phyloP scores from a whole-genome alignment of 768 basidiomycete species.

The Leccinum fibrillosum region DNA sequence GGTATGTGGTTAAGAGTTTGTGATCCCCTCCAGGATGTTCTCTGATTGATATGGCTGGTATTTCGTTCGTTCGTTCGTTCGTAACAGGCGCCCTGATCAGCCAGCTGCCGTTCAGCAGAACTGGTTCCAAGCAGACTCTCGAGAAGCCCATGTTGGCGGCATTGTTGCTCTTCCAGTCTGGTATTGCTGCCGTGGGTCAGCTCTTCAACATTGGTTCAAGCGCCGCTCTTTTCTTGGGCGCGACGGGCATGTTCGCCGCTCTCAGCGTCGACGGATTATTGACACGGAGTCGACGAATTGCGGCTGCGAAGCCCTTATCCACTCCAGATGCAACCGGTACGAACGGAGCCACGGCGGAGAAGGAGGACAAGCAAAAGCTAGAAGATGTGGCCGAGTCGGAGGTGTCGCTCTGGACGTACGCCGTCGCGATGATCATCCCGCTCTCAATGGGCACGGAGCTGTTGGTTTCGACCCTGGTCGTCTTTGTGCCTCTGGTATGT shows the following conservation, averaged over 20 bases:
- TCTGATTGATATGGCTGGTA: not conserved
- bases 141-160: slow-evolving; percentile 66
- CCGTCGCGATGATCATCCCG: slow-evolving; percentile 53
- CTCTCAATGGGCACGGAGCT: slow-evolving; percentile 58
- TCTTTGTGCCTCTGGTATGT: slow-evolving; percentile 85
- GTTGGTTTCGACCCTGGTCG: slow-evolving; percentile 62
- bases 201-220: slow-evolving; percentile 70
- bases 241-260: slow-evolving; percentile 52
- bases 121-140: slow-evolving; percentile 28
- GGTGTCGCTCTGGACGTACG: slow-evolving; percentile 62
- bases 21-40: not conserved
- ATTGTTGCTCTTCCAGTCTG: slow-evolving; percentile 57
- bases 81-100: slow-evolving; percentile 61
- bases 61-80: not conserved
- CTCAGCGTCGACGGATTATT: slow-evolving; percentile 51
- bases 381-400: slow-evolving; percentile 21
- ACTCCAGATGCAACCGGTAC: slow-evolving; percentile 3
- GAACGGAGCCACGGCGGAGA: not conserved
- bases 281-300: slow-evolving; percentile 21
- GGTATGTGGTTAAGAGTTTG: slow-evolving; percentile 42
- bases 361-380: not conserved
- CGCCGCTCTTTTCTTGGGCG: slow-evolving; percentile 66
- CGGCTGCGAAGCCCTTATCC: not conserved
- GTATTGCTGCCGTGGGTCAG: slow-evolving; percentile 59
- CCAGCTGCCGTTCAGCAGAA: slow-evolving; percentile 50